A percentile compares a stretch with the other conserved stretches of the same genome.
Evolutionary conservation across 176 grass and related monocot genomes (phyloP).

Genomic region (Microstegium vimineum): DNA sequence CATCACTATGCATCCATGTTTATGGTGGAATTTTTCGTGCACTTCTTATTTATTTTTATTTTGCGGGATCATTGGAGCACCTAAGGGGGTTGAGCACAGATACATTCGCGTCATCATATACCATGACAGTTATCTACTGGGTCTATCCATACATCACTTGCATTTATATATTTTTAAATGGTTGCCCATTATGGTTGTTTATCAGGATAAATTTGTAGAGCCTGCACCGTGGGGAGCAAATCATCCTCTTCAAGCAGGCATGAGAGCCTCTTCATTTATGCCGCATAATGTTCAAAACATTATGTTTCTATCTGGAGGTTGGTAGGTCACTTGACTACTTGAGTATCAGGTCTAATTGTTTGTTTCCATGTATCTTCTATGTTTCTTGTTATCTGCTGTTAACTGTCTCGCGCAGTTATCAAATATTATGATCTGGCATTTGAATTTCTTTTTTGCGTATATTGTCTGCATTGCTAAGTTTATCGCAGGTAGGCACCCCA

Average conservation of each 20-base stretch:
- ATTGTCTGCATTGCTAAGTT: slow-evolving; percentile 12
- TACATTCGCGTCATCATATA: background rate
- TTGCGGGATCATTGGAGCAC: background rate
- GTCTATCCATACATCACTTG: background rate
- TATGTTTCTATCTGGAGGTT: slow-evolving; percentile 64
- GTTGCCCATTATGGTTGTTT: slow-evolving; percentile 35
- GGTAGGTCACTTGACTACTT: slow-evolving; percentile 50
- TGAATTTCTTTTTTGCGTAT: too few species aligned
- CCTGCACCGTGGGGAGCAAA: slow-evolving; percentile 48
- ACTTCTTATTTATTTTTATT: background rate
- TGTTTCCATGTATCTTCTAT: slow-evolving; percentile 8
- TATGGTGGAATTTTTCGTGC: background rate
- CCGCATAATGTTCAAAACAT: slow-evolving; percentile 49
- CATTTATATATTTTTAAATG: slow-evolving; percentile 15
- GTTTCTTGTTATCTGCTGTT: slow-evolving; percentile 3
- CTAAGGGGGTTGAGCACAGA: background rate
- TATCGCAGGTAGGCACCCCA: background rate
- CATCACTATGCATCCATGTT: background rate
- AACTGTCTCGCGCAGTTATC: background rate
- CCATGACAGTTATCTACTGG: background rate
- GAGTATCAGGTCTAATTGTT: slow-evolving; percentile 25
- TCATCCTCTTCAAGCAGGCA: slow-evolving; percentile 44
- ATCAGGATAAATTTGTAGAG: slow-evolving; percentile 57
- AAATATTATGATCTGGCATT: background rate
- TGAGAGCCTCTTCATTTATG: slow-evolving; percentile 42